Percentiles rank a stretch among this genome's conserved stretches.
phyloP scores from a whole-genome alignment of 2,329 filamentous ascomycete species.

The Aspergillus costaricaensis region DNA sequence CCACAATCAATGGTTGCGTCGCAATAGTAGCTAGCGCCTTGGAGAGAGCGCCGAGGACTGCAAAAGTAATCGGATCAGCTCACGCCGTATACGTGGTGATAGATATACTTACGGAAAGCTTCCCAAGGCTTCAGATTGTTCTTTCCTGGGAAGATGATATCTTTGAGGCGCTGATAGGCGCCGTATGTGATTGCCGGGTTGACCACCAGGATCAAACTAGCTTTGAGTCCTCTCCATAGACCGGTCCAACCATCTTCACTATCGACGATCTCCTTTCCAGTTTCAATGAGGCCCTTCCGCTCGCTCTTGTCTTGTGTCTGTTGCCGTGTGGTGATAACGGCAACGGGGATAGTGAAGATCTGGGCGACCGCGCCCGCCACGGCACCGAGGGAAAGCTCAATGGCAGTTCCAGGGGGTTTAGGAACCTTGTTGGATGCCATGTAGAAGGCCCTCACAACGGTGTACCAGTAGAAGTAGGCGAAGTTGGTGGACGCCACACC shows the following conservation, averaged over 20 bases:
- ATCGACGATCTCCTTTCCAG: conserved; percentile 82
- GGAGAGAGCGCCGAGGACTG: conserved; percentile 88
- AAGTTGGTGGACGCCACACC: conserved; percentile 98
- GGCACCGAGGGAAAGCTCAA: conserved; percentile 83
- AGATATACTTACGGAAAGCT: conserved; percentile 74
- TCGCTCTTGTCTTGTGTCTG: conserved; percentile 87
- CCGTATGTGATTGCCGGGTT: conserved; percentile 98
- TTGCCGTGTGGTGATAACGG: conserved; percentile 92
- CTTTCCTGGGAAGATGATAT: conserved; percentile 75
- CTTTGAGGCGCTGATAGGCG: conserved; percentile 86
- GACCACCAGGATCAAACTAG: conserved; percentile 89
- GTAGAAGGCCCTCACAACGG: conserved; percentile 80
- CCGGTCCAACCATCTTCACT: conserved; percentile 87
- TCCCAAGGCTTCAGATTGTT: conserved; percentile 76
- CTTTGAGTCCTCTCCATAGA: conserved; percentile 93
- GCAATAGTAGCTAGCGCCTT: conserved; percentile 88
- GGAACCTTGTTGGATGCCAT: conserved; percentile 59
- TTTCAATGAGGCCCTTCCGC: conserved; percentile 82
- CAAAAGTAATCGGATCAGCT: conserved; percentile 17
- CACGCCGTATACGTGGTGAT: background rate
- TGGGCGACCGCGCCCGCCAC: conserved; percentile 88
- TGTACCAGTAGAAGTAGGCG: conserved; percentile 99
- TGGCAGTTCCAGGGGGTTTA: conserved; percentile 71
- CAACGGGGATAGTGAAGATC: conserved; percentile 92
- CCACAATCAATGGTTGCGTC: conserved; percentile 94